Evolutionary conservation across 768 basidiomycete species (phyloP), one percentile per base, ranked within the genome.

Genomic region (Mycena rosella): DNA sequence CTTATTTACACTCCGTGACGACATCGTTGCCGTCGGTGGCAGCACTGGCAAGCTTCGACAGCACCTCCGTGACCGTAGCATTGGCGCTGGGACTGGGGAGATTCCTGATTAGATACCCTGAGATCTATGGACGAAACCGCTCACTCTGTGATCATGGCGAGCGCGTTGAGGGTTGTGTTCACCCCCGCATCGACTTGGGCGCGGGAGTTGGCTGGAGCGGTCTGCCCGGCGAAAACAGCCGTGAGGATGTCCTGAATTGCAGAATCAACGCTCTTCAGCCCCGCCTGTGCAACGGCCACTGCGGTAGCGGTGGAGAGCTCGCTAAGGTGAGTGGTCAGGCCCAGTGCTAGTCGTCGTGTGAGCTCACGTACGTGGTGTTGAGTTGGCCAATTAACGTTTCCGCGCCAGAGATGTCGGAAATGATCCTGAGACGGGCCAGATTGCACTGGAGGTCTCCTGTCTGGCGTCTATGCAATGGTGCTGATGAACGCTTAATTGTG

Each of bases 121-220:
- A n/a, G n/a, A n/a, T n/a, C 38, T 40, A 40, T 9, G 38, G 38
- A 40, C 10, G 17, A 14, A 14, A 40, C 10, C 5, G 53, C 56
- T 60, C 36, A 77, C 78, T 77, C 77, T 11, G 56, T 76, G 45
- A 78, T 74, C 45, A 58, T 47, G 10, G 64, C 54, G 24, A 79
- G 72, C 22, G 76, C 77, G 3, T 60, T 51, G 67, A 65, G 63
- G 2, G 76, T 75, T 10, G 65, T 49, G 14, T 55, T 64, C 60
- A 78, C 49, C 3, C 78, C 78, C 24, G 66, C 32, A 14, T 57
- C 58, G 9, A 73, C 68, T 48, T 74, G 72, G 17, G 69, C 70
- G 61, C 78, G 76, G 20, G 71, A 72, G 20, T 66, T 61, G 2
- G 74, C 72, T 17, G 75, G 73, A 27, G 76, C 65, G 8, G 67